Conservation (phyloP, 345 rosid genomes). For the Reutealis trisperma region DNA sequence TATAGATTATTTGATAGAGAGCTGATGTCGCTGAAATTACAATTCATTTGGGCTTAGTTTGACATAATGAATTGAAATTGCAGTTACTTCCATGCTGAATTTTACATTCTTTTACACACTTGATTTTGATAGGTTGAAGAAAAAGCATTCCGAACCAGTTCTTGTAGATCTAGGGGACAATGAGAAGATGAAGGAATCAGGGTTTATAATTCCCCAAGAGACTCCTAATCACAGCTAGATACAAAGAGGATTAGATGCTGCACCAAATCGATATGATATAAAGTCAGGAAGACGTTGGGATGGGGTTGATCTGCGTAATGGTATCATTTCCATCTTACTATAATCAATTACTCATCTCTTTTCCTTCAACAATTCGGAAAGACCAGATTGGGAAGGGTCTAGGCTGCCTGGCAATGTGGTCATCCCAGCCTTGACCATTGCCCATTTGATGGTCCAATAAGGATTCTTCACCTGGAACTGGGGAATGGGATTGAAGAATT, state of each 20-base stretch:
- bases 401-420: not conserved
- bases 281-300: constrained; percentile 98
- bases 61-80: not conserved
- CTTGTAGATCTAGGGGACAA: constrained; percentile 75
- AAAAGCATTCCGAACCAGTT: constrained; percentile 42
- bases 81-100: not conserved
- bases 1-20: not conserved
- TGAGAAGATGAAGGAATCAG: constrained; percentile 90
- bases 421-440: not conserved
- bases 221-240: constrained; percentile 85
- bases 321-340: constrained; percentile 36
- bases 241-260: constrained; percentile 72
- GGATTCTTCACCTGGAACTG: not conserved
- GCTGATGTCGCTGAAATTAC: not conserved
- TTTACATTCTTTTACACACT: constrained; percentile 7
- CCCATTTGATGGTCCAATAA: not conserved
- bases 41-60: not conserved
- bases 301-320: constrained; percentile 90
- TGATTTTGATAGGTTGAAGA: constrained; percentile 42
- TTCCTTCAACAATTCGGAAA: not conserved
- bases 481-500: too few relatives aligned
- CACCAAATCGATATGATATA: constrained; percentile 81
- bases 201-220: constrained; percentile 81
- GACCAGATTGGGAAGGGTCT: not conserved
- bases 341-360: not conserved